phyloP scores from a whole-genome alignment of 2,329 filamentous ascomycete species.

The Ascochyta viciae-villosae region DNA sequence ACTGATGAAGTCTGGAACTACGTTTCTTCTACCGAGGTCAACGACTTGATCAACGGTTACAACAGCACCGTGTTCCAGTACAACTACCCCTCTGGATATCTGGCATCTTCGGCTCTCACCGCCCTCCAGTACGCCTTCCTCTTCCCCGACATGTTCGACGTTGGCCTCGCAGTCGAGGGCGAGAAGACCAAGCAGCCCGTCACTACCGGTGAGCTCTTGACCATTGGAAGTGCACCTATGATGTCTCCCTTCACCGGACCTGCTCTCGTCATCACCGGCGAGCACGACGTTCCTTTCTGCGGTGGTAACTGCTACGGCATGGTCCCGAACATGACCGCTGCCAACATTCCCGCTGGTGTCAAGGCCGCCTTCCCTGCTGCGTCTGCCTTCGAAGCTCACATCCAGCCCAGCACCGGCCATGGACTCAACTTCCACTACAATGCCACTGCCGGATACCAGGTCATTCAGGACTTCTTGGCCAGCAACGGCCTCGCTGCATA shows the following conservation, averaged over 20 bases:
- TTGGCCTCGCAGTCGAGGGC: slow-evolving; percentile 57
- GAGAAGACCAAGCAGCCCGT: slow-evolving; percentile 62
- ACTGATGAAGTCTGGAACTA: slow-evolving; percentile 37
- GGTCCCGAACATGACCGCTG: slow-evolving; percentile 50
- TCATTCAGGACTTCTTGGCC: slow-evolving; percentile 47
- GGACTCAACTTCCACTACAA: slow-evolving; percentile 59
- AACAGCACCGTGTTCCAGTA: slow-evolving; percentile 33
- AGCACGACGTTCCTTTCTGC: slow-evolving; percentile 63
- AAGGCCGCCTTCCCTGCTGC: slow-evolving; percentile 54
- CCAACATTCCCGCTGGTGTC: slow-evolving; percentile 56
- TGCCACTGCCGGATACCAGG: slow-evolving; percentile 49
- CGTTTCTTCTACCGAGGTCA: slow-evolving; percentile 39
- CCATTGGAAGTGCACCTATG: slow-evolving; percentile 54
- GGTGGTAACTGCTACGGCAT: slow-evolving; percentile 62
- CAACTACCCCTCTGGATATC: slow-evolving; percentile 59
- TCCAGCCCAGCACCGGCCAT: slow-evolving; percentile 59
- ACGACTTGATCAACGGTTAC: slow-evolving; percentile 39
- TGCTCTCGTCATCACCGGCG: slow-evolving; percentile 65
- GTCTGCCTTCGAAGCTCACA: slow-evolving; percentile 59
- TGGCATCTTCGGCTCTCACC: slow-evolving; percentile 56
- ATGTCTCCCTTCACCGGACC: slow-evolving; percentile 58
- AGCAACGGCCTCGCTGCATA: slow-evolving; percentile 31
- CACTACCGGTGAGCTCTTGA: slow-evolving; percentile 66
- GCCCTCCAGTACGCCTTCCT: slow-evolving; percentile 61
- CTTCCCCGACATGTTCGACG: slow-evolving; percentile 62